phyloP scores from a whole-genome alignment of 2,329 filamentous ascomycete genomes.

The Epichloe aotearoae region DNA sequence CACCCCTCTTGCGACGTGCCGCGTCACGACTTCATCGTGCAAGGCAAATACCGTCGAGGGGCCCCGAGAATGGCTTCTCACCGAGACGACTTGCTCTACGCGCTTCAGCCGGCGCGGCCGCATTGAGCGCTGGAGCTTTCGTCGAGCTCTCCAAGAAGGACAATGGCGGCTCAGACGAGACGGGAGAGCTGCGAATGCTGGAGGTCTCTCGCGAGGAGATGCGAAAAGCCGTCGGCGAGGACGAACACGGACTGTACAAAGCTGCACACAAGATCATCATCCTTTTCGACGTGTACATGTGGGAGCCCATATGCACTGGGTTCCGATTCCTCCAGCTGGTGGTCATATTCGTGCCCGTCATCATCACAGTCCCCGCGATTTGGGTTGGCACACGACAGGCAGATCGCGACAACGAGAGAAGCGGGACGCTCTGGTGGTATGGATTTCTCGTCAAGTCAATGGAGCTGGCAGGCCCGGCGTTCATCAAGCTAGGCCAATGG shows the following conservation, averaged over 20 bases:
- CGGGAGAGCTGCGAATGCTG: constrained; percentile 77
- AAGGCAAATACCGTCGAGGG: constrained; percentile 15
- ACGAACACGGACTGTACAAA: constrained; percentile 45
- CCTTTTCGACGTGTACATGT: constrained; percentile 58
- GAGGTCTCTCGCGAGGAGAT: constrained; percentile 69
- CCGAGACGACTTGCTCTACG: constrained; percentile 20
- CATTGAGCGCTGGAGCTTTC: constrained; percentile 42
- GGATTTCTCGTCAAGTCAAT: constrained; percentile 72
- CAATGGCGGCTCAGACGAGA: constrained; percentile 39
- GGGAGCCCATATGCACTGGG: constrained; percentile 78
- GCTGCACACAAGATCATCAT: constrained; percentile 47
- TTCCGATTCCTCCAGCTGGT: constrained; percentile 79
- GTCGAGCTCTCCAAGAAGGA: constrained; percentile 44
- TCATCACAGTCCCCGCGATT: constrained; percentile 63
- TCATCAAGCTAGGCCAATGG: constrained; percentile 99
- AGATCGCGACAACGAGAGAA: constrained; percentile 58
- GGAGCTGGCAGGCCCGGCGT: constrained; percentile 87
- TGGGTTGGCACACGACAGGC: constrained; percentile 60
- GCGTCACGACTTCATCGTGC: constrained; percentile 14
- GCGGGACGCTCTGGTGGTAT: constrained; percentile 91
- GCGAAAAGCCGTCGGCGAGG: constrained; percentile 49
- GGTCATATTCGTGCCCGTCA: constrained; percentile 81
- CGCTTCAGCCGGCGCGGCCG: constrained; percentile 26
- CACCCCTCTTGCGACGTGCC: constrained; percentile 10
- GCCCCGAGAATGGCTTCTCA: constrained; percentile 3